phyloP scores from a whole-genome alignment of 306 rosid genomes.

The Lathyrus tuberosus region DNA sequence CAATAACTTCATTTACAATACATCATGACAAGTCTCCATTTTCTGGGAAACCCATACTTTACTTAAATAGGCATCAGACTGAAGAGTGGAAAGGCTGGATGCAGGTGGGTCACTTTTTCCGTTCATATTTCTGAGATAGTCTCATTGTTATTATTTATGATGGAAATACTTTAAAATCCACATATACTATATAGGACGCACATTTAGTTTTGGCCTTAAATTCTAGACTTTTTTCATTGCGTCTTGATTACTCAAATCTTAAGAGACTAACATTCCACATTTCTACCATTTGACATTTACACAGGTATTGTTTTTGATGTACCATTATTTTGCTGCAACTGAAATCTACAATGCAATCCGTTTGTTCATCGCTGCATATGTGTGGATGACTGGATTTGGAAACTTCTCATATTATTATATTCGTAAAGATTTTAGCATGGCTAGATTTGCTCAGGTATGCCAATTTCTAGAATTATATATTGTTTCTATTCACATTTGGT shows the following conservation, averaged over 20 bases:
- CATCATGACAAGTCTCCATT: constrained; percentile 84
- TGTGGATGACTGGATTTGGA: constrained; percentile 99
- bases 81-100: constrained; percentile 99
- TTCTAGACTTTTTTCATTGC: constrained; percentile 25
- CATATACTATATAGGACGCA: constrained; percentile 21
- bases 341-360: constrained; percentile 91
- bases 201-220: constrained; percentile 18
- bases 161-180: constrained; percentile 1
- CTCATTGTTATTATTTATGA: constrained; percentile 23
- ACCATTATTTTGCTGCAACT: constrained; percentile 88
- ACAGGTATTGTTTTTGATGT: constrained; percentile 90
- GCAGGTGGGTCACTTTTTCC: constrained; percentile 72
- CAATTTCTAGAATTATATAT: constrained; percentile 37
- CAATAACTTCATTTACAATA: constrained; percentile 76
- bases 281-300: constrained; percentile 34
- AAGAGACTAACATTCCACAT: constrained; percentile 35
- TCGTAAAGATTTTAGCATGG: constrained; percentile 90
- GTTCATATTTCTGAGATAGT: constrained; percentile 30
- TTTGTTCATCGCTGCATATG: constrained; percentile 84
- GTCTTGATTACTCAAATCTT: constrained; percentile 34
- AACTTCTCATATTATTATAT: constrained; percentile 92
- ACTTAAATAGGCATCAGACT: constrained; percentile 96
- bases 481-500: constrained; percentile 26
- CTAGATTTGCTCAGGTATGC: constrained; percentile 88
- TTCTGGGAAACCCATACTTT: constrained; percentile 85